Base-by-base conservation (phyloP, 352 stramenopile species). In the Peronospora tabacina region DNA sequence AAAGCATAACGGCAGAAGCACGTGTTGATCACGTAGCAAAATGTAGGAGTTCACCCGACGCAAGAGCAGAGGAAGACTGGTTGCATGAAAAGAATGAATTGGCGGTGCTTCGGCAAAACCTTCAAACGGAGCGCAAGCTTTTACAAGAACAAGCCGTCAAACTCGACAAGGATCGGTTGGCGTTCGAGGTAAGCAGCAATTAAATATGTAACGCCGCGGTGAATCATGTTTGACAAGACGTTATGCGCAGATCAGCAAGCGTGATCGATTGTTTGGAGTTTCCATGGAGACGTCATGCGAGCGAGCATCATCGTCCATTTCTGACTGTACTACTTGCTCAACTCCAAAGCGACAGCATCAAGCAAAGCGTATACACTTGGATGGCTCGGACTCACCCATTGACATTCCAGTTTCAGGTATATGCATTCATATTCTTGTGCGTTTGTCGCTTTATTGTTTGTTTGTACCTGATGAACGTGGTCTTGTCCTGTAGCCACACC, bases 81-180 rank as follows among this genome's bases (percentile, higher is more conserved):
- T 44, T 52, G n/a, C 52, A 59, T 20, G 52, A 81, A 36, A 68
- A 68, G 16, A 48, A 38, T 37, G 64, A 63, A 10, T 22, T 83
- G n/a, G 54, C 50, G 34, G 26, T 59, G 11, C 52, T 66, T 43
- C 66, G 54, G 3, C 46, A 61, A 26, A 70, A 81, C 15, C 16
- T 81, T 15, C 68, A 76, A 35, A 66, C 63, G 7, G 72, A 83
- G 41, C 59, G 72, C 17, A 48, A 57, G 44, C 39, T 77, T 11
- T 54, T 83, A 45, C 61, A 70, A 30, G 63, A 75, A n/a, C 67
- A 75, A 55, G 70, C 72, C 12, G 44, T 68, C 43, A 74, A 76
- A 58, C 65, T 83, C 17, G 72, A 83, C 46, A 68, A 83, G n/a
- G 72, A 83, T 44, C 70, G 70, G 5, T 66, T 83, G 37, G 66